Percentiles rank a stretch among this genome's conserved stretches.
Conservation (phyloP, 208 protist species). For the Crithidia fasciculata region DNA sequence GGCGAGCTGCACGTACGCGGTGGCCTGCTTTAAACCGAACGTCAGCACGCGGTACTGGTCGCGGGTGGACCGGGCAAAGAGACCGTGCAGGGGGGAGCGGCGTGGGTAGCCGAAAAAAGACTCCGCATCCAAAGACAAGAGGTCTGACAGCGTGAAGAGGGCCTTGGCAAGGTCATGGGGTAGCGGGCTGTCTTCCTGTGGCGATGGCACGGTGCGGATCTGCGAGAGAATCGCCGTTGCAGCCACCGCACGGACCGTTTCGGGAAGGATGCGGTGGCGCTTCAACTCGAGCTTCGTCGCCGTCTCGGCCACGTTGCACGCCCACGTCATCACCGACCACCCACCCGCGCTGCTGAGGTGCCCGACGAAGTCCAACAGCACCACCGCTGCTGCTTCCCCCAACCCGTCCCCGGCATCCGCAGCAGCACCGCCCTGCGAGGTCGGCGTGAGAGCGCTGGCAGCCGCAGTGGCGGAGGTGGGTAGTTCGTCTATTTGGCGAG, state of each 20-base stretch:
- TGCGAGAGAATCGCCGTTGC: constrained; percentile 68
- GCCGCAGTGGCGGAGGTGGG: not conserved
- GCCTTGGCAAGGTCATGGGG: constrained; percentile 35
- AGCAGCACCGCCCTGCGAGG: not conserved
- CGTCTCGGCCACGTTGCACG: constrained; percentile 71
- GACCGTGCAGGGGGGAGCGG: constrained; percentile 40
- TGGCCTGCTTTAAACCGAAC: constrained; percentile 79
- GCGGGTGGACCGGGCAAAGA: constrained; percentile 51
- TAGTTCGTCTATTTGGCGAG: too few relatives aligned
- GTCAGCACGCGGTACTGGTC: constrained; percentile 63
- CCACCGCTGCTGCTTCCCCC: constrained; percentile 49
- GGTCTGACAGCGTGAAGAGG: constrained; percentile 56
- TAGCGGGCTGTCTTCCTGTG: constrained; percentile 13
- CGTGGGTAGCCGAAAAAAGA: constrained; percentile 73
- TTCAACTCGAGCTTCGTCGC: constrained; percentile 50
- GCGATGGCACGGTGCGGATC: constrained; percentile 54
- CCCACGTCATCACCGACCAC: constrained; percentile 71
- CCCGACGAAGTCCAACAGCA: constrained; percentile 75
- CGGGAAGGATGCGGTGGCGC: constrained; percentile 40
- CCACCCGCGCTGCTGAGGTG: constrained; percentile 57
- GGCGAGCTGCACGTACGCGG: constrained; percentile 55
- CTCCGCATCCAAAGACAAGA: constrained; percentile 34
- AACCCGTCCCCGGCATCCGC: constrained; percentile 1
- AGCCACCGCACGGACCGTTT: constrained; percentile 33
- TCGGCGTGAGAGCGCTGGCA: not conserved